Evolutionary conservation across 2,329 filamentous ascomycete genomes (phyloP).

Genomic region (Uncinocarpus reesii): DNA sequence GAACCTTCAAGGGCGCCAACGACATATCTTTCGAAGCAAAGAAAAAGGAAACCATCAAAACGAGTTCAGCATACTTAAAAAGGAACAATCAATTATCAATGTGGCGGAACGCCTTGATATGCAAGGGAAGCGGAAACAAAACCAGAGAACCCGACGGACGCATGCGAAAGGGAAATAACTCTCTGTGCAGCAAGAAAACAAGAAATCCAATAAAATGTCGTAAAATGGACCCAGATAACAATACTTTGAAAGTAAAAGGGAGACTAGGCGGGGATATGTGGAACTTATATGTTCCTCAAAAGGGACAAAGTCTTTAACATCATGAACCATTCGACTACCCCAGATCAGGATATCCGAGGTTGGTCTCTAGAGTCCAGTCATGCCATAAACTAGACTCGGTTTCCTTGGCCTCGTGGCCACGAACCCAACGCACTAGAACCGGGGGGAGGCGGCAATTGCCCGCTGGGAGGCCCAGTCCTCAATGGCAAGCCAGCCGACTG

Average conservation of each 20-base stretch:
- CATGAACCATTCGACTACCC: too few relatives aligned
- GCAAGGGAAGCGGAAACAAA: too few relatives aligned
- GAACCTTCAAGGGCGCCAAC: constrained; percentile 6
- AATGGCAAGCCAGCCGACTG: constrained; percentile 54
- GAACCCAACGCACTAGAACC: constrained; percentile 19
- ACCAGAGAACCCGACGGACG: too few relatives aligned
- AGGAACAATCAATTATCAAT: neutral
- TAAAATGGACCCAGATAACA: too few relatives aligned
- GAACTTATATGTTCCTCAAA: too few relatives aligned
- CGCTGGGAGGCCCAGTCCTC: constrained; percentile 50
- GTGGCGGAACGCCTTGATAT: constrained; percentile 8
- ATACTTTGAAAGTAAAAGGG: too few relatives aligned
- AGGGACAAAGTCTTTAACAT: too few relatives aligned
- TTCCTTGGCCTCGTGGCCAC: constrained; percentile 9
- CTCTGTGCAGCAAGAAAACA: too few relatives aligned
- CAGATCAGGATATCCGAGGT: too few relatives aligned
- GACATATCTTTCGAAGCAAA: neutral
- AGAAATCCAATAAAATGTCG: too few relatives aligned
- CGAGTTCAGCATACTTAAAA: neutral
- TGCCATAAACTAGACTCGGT: neutral
- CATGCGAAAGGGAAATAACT: too few relatives aligned
- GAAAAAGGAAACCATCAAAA: neutral
- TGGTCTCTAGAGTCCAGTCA: neutral
- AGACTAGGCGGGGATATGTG: too few relatives aligned
- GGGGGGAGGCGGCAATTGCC: constrained; percentile 48